Evolutionary conservation across 1,139 yeast species (phyloP).

Genomic region (Saccharomyces hybrid): DNA sequence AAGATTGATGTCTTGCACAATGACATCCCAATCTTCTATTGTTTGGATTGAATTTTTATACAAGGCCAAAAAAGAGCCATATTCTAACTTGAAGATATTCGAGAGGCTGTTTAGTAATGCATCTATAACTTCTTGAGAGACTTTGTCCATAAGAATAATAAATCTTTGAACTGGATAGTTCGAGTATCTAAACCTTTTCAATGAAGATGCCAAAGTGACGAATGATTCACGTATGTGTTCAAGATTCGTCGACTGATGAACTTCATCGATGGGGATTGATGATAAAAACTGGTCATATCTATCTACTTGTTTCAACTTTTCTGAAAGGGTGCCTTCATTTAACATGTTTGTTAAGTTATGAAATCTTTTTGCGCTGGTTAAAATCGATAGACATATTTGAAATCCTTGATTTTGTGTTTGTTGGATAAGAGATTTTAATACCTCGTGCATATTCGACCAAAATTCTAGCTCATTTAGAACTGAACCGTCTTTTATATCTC

Average conservation of each 20-base stretch:
- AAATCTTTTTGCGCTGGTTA: constrained; percentile 68
- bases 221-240: constrained; percentile 42
- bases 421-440: constrained; percentile 47
- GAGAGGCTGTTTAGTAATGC: constrained; percentile 31
- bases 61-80: constrained; percentile 10
- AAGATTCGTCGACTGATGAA: constrained; percentile 45
- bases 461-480: constrained; percentile 68
- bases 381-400: constrained; percentile 50
- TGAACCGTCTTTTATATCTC: constrained; percentile 50
- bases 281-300: constrained; percentile 56
- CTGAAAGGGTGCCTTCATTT: constrained; percentile 64
- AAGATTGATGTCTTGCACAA: constrained; percentile 1
- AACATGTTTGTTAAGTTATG: constrained; percentile 69
- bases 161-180: constrained; percentile 63
- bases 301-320: constrained; percentile 46
- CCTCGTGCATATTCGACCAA: constrained; percentile 69
- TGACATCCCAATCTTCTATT: background rate
- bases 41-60: constrained; percentile 13
- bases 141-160: constrained; percentile 54
- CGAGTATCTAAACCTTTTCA: constrained; percentile 54
- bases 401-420: constrained; percentile 56
- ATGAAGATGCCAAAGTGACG: constrained; percentile 48
- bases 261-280: constrained; percentile 63
- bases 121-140: constrained; percentile 41
- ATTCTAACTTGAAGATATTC: constrained; percentile 35